Percentiles rank a stretch among this genome's conserved stretches.
Conservation (phyloP, 2,329 filamentous ascomycete genomes). For the Phialocephala subalpina region DNA sequence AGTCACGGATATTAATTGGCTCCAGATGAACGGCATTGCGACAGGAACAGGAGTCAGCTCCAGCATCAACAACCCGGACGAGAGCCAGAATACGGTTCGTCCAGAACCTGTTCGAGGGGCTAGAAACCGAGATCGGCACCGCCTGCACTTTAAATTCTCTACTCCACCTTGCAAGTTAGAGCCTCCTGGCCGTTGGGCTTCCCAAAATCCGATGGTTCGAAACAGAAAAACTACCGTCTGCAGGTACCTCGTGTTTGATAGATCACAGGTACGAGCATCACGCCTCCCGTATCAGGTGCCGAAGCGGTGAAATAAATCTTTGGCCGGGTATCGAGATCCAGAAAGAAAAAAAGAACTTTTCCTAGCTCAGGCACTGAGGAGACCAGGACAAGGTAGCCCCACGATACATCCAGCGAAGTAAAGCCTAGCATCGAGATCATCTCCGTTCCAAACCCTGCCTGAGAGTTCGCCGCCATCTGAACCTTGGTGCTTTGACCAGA, state of each 20-base stretch:
- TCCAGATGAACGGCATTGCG: neutral
- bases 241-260: neutral
- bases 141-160: neutral
- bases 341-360: neutral
- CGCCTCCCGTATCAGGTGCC: neutral
- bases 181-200: neutral
- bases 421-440: slow-evolving; percentile 6
- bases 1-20: neutral
- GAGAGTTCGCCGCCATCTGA: slow-evolving; percentile 1
- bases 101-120: neutral
- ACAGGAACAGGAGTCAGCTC: neutral
- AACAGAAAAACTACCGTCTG: neutral
- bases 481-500: neutral
- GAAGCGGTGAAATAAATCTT: neutral
- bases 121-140: slow-evolving; percentile 1
- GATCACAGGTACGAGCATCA: slow-evolving; percentile 9
- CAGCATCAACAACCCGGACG: neutral
- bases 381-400: neutral
- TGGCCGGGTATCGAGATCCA: neutral
- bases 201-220: neutral
- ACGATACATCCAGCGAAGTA: neutral
- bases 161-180: neutral
- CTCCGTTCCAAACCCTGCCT: neutral
- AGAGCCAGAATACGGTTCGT: neutral
- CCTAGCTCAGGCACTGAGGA: too few relatives aligned